These are phyloP conservation scores for Rheum nobile DNA, from an alignment of 148 eudicot species.

Conservation along the genomic window DNA sequence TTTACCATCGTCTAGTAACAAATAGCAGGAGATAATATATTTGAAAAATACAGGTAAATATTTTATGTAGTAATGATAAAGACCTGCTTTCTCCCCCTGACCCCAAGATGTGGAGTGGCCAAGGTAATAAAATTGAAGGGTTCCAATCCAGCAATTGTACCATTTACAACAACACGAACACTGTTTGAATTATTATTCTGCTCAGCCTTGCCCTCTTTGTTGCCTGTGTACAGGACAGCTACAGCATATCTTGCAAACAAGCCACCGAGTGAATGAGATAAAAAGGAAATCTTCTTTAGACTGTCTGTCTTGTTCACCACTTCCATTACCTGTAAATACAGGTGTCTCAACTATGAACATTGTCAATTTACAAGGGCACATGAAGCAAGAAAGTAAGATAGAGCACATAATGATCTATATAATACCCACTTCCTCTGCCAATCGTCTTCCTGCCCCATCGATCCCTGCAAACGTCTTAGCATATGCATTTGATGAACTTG, in stretches of 20 bases:
- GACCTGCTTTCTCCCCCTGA: constrained; percentile 96
- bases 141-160: constrained; percentile 70
- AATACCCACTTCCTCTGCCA: constrained; percentile 84
- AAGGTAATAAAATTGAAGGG: constrained; percentile 83
- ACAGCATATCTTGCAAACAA: constrained; percentile 86
- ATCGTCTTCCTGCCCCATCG: constrained; percentile 84
- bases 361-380: neutral
- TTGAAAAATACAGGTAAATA: neutral
- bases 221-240: constrained; percentile 49
- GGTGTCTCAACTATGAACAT: neutral
- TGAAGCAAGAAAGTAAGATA: neutral
- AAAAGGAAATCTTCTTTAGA: constrained; percentile 74
- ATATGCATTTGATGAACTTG: constrained; percentile 80
- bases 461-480: constrained; percentile 84
- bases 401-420: neutral
- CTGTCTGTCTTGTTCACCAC: constrained; percentile 57
- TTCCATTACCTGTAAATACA: constrained; percentile 46
- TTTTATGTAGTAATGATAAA: neutral
- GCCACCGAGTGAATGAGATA: constrained; percentile 98
- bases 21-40: neutral
- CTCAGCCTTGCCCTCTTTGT: constrained; percentile 13
- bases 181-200: constrained; percentile 21
- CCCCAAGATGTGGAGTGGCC: constrained; percentile 98
- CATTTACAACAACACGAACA: constrained; percentile 21
- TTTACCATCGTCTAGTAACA: neutral